Percentiles rank a stretch among this genome's conserved stretches.
Evolutionary conservation across 2,329 filamentous ascomycete genomes (phyloP).

Genomic region (Colletotrichum lindemuthianum): DNA sequence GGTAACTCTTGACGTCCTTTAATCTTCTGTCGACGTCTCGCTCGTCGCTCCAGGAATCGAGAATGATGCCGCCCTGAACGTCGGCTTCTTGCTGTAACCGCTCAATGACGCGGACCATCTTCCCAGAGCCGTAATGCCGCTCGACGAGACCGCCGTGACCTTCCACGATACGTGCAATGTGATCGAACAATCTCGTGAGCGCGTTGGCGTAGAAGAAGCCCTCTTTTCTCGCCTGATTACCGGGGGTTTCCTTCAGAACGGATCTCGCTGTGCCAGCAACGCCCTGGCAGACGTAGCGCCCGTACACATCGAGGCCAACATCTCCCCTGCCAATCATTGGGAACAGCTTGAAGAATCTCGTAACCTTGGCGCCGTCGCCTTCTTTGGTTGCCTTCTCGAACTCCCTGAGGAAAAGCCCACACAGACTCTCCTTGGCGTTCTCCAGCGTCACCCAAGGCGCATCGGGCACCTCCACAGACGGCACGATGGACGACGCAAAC

Average conservation of each 20-base stretch:
- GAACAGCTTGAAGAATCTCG: slow-evolving; percentile 97
- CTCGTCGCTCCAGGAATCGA: slow-evolving; percentile 96
- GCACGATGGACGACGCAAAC: slow-evolving; percentile 93
- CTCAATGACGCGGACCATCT: slow-evolving; percentile 95
- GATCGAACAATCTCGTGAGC: slow-evolving; percentile 92
- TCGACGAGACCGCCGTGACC: slow-evolving; percentile 91
- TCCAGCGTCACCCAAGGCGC: slow-evolving; percentile 88
- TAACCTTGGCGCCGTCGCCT: slow-evolving; percentile 88
- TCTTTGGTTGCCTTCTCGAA: slow-evolving; percentile 92
- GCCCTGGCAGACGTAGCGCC: slow-evolving; percentile 93
- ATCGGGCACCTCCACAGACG: slow-evolving; percentile 95
- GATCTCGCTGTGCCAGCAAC: slow-evolving; percentile 85
- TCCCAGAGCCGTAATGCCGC: slow-evolving; percentile 89
- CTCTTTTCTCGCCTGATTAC: slow-evolving; percentile 67
- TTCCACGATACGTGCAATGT: slow-evolving; percentile 96
- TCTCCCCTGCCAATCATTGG: slow-evolving; percentile 90
- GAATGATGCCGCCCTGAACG: slow-evolving; percentile 92
- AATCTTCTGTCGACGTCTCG: slow-evolving; percentile 84
- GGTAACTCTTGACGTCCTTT: slow-evolving; percentile 96
- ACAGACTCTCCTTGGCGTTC: slow-evolving; percentile 87
- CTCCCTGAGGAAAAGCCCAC: slow-evolving; percentile 89
- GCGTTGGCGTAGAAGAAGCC: slow-evolving; percentile 92
- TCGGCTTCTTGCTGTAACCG: slow-evolving; percentile 93
- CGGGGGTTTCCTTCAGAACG: slow-evolving; percentile 75
- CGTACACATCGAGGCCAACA: slow-evolving; percentile 93